Conservation (phyloP, 2,329 filamentous ascomycete genomes). For the Penicillium sp. region DNA sequence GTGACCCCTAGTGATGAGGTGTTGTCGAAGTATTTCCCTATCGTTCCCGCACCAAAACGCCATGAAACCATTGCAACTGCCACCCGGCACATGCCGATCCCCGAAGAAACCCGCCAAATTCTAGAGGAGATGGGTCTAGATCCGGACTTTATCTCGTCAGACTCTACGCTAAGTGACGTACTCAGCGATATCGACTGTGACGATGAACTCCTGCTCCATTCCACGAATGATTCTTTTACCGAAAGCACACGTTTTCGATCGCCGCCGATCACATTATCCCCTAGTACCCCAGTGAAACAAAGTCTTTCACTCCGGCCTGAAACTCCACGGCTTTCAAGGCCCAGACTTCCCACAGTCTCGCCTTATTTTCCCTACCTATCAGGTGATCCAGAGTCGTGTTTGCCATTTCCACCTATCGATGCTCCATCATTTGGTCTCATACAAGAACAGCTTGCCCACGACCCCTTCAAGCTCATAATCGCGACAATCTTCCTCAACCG, state of each 20-base stretch:
- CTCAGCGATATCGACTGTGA: conserved; percentile 29
- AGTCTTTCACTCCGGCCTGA: conserved; percentile 1
- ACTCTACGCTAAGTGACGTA: conserved; percentile 37
- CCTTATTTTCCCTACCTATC: conserved; percentile 43
- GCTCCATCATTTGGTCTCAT: conserved; percentile 70
- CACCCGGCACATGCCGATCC: conserved; percentile 2
- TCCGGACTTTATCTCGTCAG: conserved; percentile 28
- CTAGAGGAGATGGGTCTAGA: conserved; percentile 13
- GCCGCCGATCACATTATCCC: background rate
- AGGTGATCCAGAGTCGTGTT: conserved; percentile 42
- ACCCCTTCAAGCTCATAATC: conserved; percentile 77
- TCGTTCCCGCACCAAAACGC: background rate
- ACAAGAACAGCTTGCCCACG: conserved; percentile 71
- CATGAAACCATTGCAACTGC: background rate
- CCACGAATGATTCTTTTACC: background rate
- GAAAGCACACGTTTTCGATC: background rate
- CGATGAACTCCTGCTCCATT: background rate
- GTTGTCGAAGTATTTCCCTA: conserved; percentile 36
- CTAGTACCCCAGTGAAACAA: conserved; percentile 6
- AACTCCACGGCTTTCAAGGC: conserved; percentile 11
- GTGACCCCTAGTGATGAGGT: conserved; percentile 41
- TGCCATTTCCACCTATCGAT: conserved; percentile 65
- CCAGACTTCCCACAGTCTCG: conserved; percentile 35
- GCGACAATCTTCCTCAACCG: conserved; percentile 83
- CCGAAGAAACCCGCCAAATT: conserved; percentile 14